phyloP scores from a whole-genome alignment of 176 grass and related monocot genomes.

The Raddia guianensis region DNA sequence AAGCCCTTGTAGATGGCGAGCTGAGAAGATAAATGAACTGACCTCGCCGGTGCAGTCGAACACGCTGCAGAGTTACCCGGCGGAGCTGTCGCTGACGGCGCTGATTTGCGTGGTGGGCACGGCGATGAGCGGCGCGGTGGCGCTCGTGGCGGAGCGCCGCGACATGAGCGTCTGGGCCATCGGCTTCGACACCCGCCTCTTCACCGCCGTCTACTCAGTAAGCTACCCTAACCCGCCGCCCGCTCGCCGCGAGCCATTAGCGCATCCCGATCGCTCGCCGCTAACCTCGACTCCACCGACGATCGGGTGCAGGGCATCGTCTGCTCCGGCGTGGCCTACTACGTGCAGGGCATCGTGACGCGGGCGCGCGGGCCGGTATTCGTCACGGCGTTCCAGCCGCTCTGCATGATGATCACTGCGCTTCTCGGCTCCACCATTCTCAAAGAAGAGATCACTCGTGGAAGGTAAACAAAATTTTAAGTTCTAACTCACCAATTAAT shows the following conservation, averaged over 20 bases:
- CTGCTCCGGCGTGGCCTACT: conserved; percentile 90
- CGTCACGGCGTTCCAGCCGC: conserved; percentile 92
- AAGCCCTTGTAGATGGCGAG: not conserved
- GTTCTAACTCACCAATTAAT: not conserved
- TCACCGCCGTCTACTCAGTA: conserved; percentile 87
- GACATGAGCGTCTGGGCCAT: conserved; percentile 63
- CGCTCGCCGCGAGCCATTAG: not conserved
- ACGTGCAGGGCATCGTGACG: conserved; percentile 82
- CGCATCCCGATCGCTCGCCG: not conserved
- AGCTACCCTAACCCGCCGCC: not conserved
- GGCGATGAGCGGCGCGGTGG: conserved; percentile 46
- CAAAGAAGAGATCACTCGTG: conserved; percentile 80
- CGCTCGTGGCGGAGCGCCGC: conserved; percentile 68
- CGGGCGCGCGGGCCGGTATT: conserved; percentile 85
- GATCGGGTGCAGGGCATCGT: conserved; percentile 65
- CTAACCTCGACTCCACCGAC: not conserved
- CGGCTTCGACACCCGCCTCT: conserved; percentile 83
- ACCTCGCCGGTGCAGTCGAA: conserved; percentile 51
- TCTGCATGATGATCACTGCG: conserved; percentile 90
- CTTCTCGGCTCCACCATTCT: conserved; percentile 73
- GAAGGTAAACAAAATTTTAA: conserved; percentile 52
- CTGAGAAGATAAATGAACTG: not conserved
- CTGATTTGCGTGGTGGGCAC: conserved; percentile 71
- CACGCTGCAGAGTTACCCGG: conserved; percentile 72
- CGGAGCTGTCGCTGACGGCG: conserved; percentile 68